A percentile compares a stretch with the other conserved stretches of the same genome.
These are phyloP conservation scores for Eucalyptus erythrocorys DNA, from an alignment of 345 rosid genomes.

Conservation along the genomic window DNA sequence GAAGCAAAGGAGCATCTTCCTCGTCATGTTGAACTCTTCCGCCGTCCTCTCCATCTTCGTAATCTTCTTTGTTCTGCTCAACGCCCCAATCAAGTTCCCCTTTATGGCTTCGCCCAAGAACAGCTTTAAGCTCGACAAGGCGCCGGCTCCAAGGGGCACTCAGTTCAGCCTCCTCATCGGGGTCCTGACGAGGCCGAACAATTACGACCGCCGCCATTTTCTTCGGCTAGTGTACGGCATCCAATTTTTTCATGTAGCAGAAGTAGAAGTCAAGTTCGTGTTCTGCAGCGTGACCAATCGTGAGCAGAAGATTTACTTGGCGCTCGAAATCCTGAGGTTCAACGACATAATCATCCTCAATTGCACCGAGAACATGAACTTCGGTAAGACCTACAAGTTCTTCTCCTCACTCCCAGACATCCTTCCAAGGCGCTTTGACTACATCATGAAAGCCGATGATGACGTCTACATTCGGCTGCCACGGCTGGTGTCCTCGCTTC, in stretches of 20 bases:
- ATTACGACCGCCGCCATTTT: slow-evolving; percentile 18
- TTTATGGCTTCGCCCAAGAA: not conserved
- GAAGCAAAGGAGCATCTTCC: not conserved
- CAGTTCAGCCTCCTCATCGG: slow-evolving; percentile 23
- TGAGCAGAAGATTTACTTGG: slow-evolving; percentile 3
- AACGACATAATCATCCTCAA: slow-evolving; percentile 24
- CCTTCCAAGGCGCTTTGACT: slow-evolving; percentile 6
- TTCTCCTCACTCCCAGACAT: slow-evolving; percentile 20
- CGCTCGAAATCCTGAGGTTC: slow-evolving; percentile 17
- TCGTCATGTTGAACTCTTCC: not conserved
- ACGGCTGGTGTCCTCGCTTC: slow-evolving; percentile 5
- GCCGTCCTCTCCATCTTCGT: not conserved
- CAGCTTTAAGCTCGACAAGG: not conserved
- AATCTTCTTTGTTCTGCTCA: not conserved
- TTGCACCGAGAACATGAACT: slow-evolving; percentile 36
- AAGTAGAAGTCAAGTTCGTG: slow-evolving; percentile 19
- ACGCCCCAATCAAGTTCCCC: not conserved
- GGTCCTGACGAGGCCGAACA: slow-evolving; percentile 13
- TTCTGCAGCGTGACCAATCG: slow-evolving; percentile 18
- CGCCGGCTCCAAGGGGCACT: not conserved
- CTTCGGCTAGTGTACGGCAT: slow-evolving; percentile 21
- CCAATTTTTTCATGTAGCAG: slow-evolving; percentile 7
- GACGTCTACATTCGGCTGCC: slow-evolving; percentile 14
- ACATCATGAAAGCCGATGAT: slow-evolving; percentile 30
- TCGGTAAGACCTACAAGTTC: slow-evolving; percentile 26